These are phyloP conservation scores for Fusarium albosuccineum DNA, from an alignment of 2,329 filamentous ascomycete genomes.

Conservation along the genomic window DNA sequence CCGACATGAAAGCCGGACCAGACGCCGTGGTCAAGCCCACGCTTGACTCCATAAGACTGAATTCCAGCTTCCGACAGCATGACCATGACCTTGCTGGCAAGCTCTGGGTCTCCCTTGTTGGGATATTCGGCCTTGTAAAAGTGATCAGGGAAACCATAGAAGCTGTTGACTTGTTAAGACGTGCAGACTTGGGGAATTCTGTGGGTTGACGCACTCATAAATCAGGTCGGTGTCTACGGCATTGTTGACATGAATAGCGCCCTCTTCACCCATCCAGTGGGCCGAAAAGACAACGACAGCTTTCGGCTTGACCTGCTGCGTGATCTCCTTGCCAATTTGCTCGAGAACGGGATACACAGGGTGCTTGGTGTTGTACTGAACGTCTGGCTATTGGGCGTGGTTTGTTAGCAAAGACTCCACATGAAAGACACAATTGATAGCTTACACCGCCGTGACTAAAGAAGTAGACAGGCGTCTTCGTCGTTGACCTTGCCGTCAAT, in stretches of 20 bases:
- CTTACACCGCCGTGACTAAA: slow-evolving; percentile 65
- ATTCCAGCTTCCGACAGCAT: slow-evolving; percentile 70
- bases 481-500: not conserved
- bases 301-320: slow-evolving; percentile 75
- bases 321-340: slow-evolving; percentile 77
- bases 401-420: not conserved
- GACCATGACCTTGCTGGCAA: slow-evolving; percentile 70
- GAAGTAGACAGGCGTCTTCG: slow-evolving; percentile 60
- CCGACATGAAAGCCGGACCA: slow-evolving; percentile 74
- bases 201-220: slow-evolving; percentile 67
- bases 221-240: slow-evolving; percentile 75
- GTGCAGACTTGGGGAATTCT: not conserved
- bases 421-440: not conserved
- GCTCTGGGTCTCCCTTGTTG: slow-evolving; percentile 69
- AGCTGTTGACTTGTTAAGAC: slow-evolving; percentile 56
- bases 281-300: slow-evolving; percentile 83
- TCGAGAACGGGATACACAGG: slow-evolving; percentile 75
- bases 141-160: slow-evolving; percentile 78
- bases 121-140: slow-evolving; percentile 78
- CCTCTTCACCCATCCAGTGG: slow-evolving; percentile 75
- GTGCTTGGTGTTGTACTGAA: slow-evolving; percentile 77
- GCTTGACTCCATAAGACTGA: slow-evolving; percentile 67
- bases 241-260: slow-evolving; percentile 74
- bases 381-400: slow-evolving; percentile 62
- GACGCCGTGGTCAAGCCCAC: slow-evolving; percentile 81